These are phyloP conservation scores for Plasmodium sp. DNA, from an alignment of 169 alveolate genomes.

Conservation along the genomic window DNA sequence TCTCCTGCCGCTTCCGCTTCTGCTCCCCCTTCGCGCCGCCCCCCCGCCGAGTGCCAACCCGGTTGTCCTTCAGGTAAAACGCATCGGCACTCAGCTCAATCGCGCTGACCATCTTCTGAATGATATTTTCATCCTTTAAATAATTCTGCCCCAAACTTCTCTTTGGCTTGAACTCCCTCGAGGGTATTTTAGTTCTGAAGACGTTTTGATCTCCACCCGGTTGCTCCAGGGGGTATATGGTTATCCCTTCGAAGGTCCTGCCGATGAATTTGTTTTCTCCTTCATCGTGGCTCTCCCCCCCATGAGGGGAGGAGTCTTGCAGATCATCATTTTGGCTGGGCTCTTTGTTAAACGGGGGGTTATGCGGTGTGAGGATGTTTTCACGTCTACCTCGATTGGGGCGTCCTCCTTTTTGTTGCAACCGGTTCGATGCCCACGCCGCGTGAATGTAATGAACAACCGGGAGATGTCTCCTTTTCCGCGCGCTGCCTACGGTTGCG, in stretches of 20 bases:
- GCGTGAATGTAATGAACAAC: not conserved
- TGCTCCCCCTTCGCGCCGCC: not conserved
- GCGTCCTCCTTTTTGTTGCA: not conserved
- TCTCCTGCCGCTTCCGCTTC: not conserved
- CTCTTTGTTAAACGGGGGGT: not conserved
- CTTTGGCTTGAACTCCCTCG: constrained; percentile 84
- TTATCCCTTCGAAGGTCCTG: constrained; percentile 40
- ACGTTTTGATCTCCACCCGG: not conserved
- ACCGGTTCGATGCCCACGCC: not conserved
- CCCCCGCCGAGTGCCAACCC: not conserved
- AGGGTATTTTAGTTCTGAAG: constrained; percentile 27
- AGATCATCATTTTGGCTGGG: not conserved
- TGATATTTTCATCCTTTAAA: constrained; percentile 83
- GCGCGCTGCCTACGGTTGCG: not conserved
- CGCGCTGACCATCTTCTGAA: constrained; percentile 46
- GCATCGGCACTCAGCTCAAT: constrained; percentile 2
- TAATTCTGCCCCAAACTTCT: constrained; percentile 89
- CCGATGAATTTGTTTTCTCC: constrained; percentile 9
- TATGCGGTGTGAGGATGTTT: not conserved
- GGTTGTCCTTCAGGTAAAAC: not conserved
- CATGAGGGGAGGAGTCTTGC: not conserved
- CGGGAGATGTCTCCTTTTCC: not conserved
- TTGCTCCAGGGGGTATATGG: constrained; percentile 30
- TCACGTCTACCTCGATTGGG: not conserved
- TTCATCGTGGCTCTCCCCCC: not conserved